A percentile compares a stretch with the other conserved stretches of the same genome.
Conservation (phyloP, 2,329 filamentous ascomycete species). For the Volutella citrinella region DNA sequence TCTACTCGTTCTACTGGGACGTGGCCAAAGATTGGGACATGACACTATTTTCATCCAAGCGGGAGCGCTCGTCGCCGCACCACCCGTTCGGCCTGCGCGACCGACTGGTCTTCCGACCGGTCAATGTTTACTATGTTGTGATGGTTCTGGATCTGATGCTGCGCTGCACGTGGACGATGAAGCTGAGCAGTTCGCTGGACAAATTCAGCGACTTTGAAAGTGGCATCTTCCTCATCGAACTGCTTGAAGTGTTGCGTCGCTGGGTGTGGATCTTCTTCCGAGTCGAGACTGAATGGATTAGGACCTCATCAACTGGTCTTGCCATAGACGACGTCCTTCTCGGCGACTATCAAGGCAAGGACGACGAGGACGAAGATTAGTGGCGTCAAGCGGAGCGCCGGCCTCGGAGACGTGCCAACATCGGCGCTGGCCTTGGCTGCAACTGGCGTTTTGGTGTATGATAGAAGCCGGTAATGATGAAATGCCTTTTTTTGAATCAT, state of each 20-base stretch:
- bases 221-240: constrained; percentile 83
- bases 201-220: constrained; percentile 84
- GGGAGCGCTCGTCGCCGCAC: constrained; percentile 57
- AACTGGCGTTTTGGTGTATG: constrained; percentile 14
- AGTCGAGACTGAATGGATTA: constrained; percentile 88
- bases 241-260: constrained; percentile 79
- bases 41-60: constrained; percentile 65
- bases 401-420: constrained; percentile 3
- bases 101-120: constrained; percentile 68
- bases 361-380: constrained; percentile 41
- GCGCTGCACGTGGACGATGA: constrained; percentile 87
- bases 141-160: constrained; percentile 76
- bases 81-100: constrained; percentile 77
- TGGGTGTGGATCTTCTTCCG: constrained; percentile 99
- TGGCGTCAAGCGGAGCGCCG: constrained; percentile 9
- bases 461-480: too few species aligned
- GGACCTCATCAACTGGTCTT: constrained; percentile 50
- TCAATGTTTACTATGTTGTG: constrained; percentile 77
- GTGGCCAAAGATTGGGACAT: constrained; percentile 96
- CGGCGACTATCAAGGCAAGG: constrained; percentile 66
- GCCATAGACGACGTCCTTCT: constrained; percentile 70
- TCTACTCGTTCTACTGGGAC: constrained; percentile 99
- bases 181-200: constrained; percentile 77
- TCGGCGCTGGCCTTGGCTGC: too few species aligned
- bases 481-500: too few species aligned